Base-by-base conservation (phyloP, 805 yeast genomes). In the Kodamaea nitidulidarum region DNA sequence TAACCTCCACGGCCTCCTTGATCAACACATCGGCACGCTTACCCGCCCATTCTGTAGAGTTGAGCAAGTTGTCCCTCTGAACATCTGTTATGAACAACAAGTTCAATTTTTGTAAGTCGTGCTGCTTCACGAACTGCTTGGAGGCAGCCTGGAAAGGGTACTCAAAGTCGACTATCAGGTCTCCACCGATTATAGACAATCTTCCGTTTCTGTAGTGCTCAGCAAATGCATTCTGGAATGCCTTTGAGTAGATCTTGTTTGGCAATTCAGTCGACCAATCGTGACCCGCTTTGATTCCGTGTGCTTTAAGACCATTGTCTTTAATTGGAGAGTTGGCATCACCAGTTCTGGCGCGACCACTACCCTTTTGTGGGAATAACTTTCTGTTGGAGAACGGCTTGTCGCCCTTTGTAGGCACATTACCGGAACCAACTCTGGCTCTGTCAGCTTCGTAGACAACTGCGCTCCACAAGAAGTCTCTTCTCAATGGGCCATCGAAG, bases 331-430 rank as follows among this genome's bases (percentile, higher is more conserved):
- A 87, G 55, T 90, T 91, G 43, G 85, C 88, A 64, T 90, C 97
- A 69, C 99, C 99, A 39, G 79, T 83, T 72, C 99, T 81, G 39
- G 99, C 99, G 45, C 76, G 75, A 65, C 99, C 99, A 11, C 87
- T 69, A 44, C 98, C 98, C 65, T 93, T 93, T 65, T 93, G 98
- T 21, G 88, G 86, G 27, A 78, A 71, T 49, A 93, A 68, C 59
- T 93, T 93, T 54, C 76, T 75, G 61, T 95, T 76, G 16, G 95
- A 84, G 60, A 77, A 90, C 43, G 90, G 88, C 63, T 83, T 84
- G 51, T 87, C 91, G 26, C 86, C 76, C 63, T 96, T 82, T 42
- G 93, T 87, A 26, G 87, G 83, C 22, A 93, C 95, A 54, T 82
- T 83, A 1, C 87, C 80, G 1, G 97, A 75, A 32, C 97, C 96